A percentile compares a stretch with the other conserved stretches of the same genome.
Evolutionary conservation across 805 yeast genomes (phyloP).

Genomic region (Sugiyamaella smithiae): DNA sequence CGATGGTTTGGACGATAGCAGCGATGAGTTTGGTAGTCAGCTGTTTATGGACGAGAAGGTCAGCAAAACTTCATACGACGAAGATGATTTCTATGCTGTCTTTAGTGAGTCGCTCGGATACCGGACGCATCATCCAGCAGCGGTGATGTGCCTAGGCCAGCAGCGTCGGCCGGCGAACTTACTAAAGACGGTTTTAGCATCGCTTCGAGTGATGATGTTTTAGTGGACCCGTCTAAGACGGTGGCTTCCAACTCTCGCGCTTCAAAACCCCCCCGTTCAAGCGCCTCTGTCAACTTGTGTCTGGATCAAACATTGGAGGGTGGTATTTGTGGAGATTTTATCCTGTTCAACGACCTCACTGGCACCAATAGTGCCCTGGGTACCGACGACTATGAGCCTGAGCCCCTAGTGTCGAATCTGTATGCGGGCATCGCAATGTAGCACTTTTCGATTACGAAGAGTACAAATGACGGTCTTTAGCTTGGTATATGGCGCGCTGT

Average conservation of each 20-base stretch:
- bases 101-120: slow-evolving; percentile 12
- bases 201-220: slow-evolving; percentile 8
- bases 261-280: slow-evolving; percentile 10
- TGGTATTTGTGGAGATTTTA: slow-evolving; percentile 17
- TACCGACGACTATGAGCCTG: slow-evolving; percentile 14
- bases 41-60: background rate
- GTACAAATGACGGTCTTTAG: background rate
- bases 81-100: slow-evolving; percentile 1
- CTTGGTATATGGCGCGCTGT: slow-evolving; percentile 10
- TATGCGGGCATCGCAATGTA: slow-evolving; percentile 23
- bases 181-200: slow-evolving; percentile 11
- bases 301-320: slow-evolving; percentile 8
- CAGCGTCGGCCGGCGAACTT: slow-evolving; percentile 27
- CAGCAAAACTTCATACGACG: background rate
- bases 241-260: slow-evolving; percentile 1
- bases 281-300: background rate
- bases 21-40: background rate
- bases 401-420: slow-evolving; percentile 22
- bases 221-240: background rate
- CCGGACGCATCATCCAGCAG: slow-evolving; percentile 35
- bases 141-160: slow-evolving; percentile 28
- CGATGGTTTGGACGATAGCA: slow-evolving; percentile 7
- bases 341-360: slow-evolving; percentile 20
- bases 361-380: slow-evolving; percentile 16
- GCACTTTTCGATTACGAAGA: background rate